Evolutionary conservation across 805 yeast species (phyloP), one percentile per base, ranked within the genome.

Genomic region (Yarrowia sp.): DNA sequence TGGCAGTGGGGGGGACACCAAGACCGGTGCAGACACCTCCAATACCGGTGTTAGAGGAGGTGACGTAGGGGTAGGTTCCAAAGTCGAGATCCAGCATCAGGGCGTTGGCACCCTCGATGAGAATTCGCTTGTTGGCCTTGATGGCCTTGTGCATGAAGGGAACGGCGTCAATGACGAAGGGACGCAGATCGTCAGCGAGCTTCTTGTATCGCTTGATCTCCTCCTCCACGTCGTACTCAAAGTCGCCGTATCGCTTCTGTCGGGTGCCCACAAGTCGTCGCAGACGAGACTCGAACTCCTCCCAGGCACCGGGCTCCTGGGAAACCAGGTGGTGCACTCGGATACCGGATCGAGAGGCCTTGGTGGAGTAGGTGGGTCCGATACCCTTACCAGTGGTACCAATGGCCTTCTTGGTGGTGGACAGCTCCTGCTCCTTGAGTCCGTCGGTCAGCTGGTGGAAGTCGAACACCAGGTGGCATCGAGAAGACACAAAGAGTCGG

Each of bases 301-400:
- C 90, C 98, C 98, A 95, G 15, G 97, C 91, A 70, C 87, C 93
- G 15, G 92, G 93, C 76, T 90, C 93, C 74, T 90, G 90, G 72
- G 90, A 87, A 47, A 92, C 95, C 75, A 95, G 85, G 82, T 95
- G 98, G 81, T 95, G 99, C 68, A 95, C 96, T 80, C 99, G 87
- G 73, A 95, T 83, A 76, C 99, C 99, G 20, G 98, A 92, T 81
- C 99, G 89, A 15, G 97, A 89, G 64, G 96, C 96, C 82, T 95
- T 95, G 71, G 99, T 92, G 33, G 98, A 89, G 79, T 95, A 95
- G 52, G 99, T 90, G 74, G 99, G 99, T 69, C 99, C 99, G 75
- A 95, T 95, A 80, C 99, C 99, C 78, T 95, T 95, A 77, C 98
- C 98, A 42, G 99, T 95, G 70, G 99, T 95, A 74, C 99, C 99